phyloP scores from a whole-genome alignment of 345 rosid genomes.

The Lumnitzera littorea region DNA sequence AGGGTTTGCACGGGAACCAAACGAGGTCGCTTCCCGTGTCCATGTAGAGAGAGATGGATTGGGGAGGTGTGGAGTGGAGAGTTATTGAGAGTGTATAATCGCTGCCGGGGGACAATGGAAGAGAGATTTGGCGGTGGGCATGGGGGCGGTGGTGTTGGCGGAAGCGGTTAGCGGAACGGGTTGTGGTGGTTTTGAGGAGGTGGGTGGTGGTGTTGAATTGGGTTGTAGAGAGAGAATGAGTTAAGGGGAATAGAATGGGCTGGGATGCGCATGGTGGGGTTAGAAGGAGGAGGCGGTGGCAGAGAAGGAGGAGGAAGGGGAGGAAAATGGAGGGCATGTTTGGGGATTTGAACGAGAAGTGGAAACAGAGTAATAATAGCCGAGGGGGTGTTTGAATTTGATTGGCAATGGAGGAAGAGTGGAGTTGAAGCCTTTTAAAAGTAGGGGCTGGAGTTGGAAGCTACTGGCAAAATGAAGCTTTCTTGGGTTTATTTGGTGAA shows the following conservation, averaged over 20 bases:
- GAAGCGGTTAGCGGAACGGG: constrained; percentile 72
- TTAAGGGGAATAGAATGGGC: constrained; percentile 39
- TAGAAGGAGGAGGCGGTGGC: not conserved
- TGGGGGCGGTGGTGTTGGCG: constrained; percentile 31
- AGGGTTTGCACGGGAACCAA: constrained; percentile 92
- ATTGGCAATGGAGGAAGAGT: not conserved
- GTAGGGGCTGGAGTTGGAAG: not conserved
- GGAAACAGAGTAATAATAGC: not conserved
- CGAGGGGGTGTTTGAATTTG: not conserved
- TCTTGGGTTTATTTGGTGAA: too few relatives aligned
- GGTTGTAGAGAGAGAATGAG: constrained; percentile 59
- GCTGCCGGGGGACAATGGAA: constrained; percentile 87
- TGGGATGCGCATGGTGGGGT: constrained; percentile 21
- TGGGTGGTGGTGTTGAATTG: constrained; percentile 53
- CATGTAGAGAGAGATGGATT: constrained; percentile 62
- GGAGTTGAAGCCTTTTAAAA: not conserved
- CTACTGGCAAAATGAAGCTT: not conserved
- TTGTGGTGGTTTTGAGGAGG: constrained; percentile 71
- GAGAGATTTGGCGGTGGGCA: constrained; percentile 46
- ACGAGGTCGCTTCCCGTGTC: constrained; percentile 98
- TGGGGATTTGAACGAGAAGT: not conserved
- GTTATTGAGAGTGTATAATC: constrained; percentile 75
- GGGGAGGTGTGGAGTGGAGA: constrained; percentile 36
- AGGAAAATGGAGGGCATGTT: constrained; percentile 14
- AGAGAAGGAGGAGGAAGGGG: constrained; percentile 18